Base-by-base conservation (phyloP, 192 early-diverging fungal species). In the Paraglomus occultum region DNA sequence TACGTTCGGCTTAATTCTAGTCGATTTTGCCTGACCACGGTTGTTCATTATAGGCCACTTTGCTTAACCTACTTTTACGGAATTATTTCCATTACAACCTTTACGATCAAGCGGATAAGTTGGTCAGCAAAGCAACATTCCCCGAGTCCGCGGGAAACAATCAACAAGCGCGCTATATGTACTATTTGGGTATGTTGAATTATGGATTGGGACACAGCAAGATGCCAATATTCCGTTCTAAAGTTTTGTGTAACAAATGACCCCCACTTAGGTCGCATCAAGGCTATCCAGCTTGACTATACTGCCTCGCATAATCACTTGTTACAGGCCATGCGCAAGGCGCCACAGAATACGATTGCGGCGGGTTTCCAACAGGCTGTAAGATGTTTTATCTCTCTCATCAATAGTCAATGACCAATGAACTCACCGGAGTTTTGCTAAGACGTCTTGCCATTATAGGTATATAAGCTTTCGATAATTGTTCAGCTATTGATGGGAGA, bases 401-500 rank as follows among this genome's bases (percentile, higher is more conserved):
- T 38, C 46, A 45, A 22, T 42, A 38, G 31, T 31, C 31, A 31
- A 31, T 31, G 31, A 31, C 31, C 31, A 31, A 31, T 31, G 15
- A 46, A 40, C 61, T 39, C 57, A n/a, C 17, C 10, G 49, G 17
- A 17, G 48, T 77, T 77, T 12, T n/a, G 60, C 18, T 45, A 49
- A 39, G n/a, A 43, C 53, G 45, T 43, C 67, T 44, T 53, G 20
- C 60, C 4, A 52, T 49, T 9, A 43, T 74, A 91, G 90, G 89
- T 86, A 22, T 84, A 95, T 82, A 99, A 99, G 79, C 85, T 99
- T 38, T 88, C 90, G 40, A 94, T 99, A 52, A 95, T 98, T 74
- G 95, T 99, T 2, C 95, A 99, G 81, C 79, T 99, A 62, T 79
- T 99, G 77, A 96, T 97, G 92, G 97, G 97, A 23, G 95, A 99